Base-by-base conservation (phyloP, 331 rosid species). In the Pyrus hybrid region DNA sequence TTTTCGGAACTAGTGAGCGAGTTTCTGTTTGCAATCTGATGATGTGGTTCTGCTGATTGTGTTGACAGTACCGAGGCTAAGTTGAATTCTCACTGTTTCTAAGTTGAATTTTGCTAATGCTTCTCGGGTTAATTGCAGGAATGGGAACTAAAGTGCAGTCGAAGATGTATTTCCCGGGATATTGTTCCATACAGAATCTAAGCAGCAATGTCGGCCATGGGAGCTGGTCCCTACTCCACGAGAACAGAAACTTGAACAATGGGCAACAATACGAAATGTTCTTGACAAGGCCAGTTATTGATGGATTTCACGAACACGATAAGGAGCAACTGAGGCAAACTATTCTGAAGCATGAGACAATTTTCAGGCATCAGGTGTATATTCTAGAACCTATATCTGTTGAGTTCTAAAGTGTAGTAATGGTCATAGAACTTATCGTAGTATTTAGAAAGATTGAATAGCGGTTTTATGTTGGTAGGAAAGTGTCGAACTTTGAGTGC, bases 61-160 rank as follows among this genome's bases (percentile, higher is more conserved):
- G 0, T 51, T 3, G 57, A 13, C 57, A 51, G 8, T 51, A 51
- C 57, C 5, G 57, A 51, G 57, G n/a, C 21, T 51, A 16, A 16
- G 17, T 51, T 51, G 10, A 23, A 9, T 9, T 51, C 13, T 22
- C 9, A 35, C n/a, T 6, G 3, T 18, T 5, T 71, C 26, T 61
- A 9, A 73, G 28, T 25, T 16, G 1, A 13, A 0, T 37, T 26
- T 56, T 68, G 22, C 13, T 63, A 3, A 3, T 57, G 43, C 33
- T 33, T 25, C 13, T 49, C 17, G 57, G 5, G 30, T 67, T 67
- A 61, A 57, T 16, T 79, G 77, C 83, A 84, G 85, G 85, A 80
- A 84, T 87, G 91, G 91, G 86, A 81, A 87, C 88, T 41, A 63
- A 87, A 82, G 82, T 84, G 54, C 84, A 84, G 73, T 77, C 77